Conservation (phyloP, 805 yeast species). For the Candida bentonensis region DNA sequence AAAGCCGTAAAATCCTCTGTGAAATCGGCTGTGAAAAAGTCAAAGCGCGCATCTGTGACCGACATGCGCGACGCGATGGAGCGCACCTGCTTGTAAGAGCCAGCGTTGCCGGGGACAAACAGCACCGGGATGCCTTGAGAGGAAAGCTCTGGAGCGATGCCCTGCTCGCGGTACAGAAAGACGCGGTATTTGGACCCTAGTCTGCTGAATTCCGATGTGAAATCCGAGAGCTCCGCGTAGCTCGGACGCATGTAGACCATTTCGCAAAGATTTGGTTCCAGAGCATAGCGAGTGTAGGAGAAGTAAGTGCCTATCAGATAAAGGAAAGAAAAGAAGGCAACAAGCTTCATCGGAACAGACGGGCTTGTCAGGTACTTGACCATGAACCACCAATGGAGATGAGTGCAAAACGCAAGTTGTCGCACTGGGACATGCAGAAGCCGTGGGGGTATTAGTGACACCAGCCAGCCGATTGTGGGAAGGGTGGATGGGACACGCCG, state of each 20-base stretch:
- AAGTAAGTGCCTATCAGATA: background rate
- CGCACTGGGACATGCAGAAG: background rate
- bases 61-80: slow-evolving; percentile 60
- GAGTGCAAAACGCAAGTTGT: background rate
- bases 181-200: slow-evolving; percentile 75
- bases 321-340: background rate
- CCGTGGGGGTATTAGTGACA: background rate
- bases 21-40: slow-evolving; percentile 85
- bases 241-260: slow-evolving; percentile 11
- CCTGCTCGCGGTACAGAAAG: slow-evolving; percentile 76
- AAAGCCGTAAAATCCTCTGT: slow-evolving; percentile 94
- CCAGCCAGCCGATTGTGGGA: no score
- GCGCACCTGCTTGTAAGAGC: slow-evolving; percentile 78
- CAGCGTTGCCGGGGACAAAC: slow-evolving; percentile 97
- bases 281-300: background rate
- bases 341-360: background rate
- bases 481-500: no score
- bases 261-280: slow-evolving; percentile 10
- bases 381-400: no score
- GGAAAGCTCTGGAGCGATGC: slow-evolving; percentile 17
- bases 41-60: slow-evolving; percentile 30
- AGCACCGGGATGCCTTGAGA: slow-evolving; percentile 79
- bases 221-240: slow-evolving; percentile 10
- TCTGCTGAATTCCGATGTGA: slow-evolving; percentile 34
- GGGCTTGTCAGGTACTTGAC: background rate